Percentiles rank a stretch among this genome's conserved stretches.
phyloP scores from a whole-genome alignment of 148 eudicot species.

The Pouteria glomerata region DNA sequence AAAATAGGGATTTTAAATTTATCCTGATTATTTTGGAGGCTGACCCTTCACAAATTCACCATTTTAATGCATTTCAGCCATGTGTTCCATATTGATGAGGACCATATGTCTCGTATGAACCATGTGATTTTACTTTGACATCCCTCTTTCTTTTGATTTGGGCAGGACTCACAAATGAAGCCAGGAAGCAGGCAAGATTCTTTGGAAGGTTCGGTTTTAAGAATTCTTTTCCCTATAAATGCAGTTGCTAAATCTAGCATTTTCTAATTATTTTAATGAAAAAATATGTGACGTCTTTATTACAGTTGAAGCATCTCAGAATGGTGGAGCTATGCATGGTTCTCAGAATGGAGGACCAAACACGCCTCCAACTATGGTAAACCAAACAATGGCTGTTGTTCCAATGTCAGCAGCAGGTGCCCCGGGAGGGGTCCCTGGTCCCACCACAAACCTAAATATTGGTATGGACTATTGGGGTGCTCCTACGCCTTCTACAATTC shows the following conservation, averaged over 20 bases:
- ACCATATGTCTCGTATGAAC: too few species aligned
- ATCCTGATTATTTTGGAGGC: background rate
- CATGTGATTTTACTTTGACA: background rate
- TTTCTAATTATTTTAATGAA: slow-evolving; percentile 4
- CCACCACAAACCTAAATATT: slow-evolving; percentile 88
- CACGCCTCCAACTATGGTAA: slow-evolving; percentile 52
- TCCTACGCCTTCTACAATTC: slow-evolving; percentile 53
- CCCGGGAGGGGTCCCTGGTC: slow-evolving; percentile 55
- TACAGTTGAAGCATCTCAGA: slow-evolving; percentile 66
- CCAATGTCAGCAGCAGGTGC: slow-evolving; percentile 65
- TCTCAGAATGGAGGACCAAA: slow-evolving; percentile 67
- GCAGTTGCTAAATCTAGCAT: slow-evolving; percentile 7
- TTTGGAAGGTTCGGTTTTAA: slow-evolving; percentile 44
- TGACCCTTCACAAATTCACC: background rate
- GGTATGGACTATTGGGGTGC: slow-evolving; percentile 98
- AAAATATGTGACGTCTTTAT: slow-evolving; percentile 11
- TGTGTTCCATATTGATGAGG: too few species aligned
- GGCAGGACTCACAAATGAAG: slow-evolving; percentile 68
- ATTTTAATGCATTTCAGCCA: background rate
- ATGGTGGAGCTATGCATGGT: slow-evolving; percentile 51
- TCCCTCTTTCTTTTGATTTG: slow-evolving; percentile 6
- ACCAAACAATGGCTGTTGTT: slow-evolving; percentile 50
- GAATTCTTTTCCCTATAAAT: slow-evolving; percentile 6
- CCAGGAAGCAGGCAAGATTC: slow-evolving; percentile 64
- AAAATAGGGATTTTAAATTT: background rate